Evolutionary conservation across 345 rosid species (phyloP), one percentile per base, ranked within the genome.

Genomic region (Draba incana): DNA sequence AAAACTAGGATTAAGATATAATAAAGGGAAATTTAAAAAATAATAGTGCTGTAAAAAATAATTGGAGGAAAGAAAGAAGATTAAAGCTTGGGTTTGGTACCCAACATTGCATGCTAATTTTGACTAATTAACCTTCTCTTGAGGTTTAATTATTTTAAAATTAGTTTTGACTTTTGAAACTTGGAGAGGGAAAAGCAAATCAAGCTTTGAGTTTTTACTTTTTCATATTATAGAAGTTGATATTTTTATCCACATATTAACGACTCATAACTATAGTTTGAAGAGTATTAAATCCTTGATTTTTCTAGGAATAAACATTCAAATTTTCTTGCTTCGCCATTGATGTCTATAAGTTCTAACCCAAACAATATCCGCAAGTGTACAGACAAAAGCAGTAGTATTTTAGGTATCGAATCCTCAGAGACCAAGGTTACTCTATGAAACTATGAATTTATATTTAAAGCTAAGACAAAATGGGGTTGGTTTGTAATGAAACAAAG

Each of bases 71-170:
- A 31, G 39, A 58, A 27, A 38, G 57, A 66, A 50, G 20, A 20
- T 20, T 20, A 20, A 20, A 20, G 39, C 46, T 61, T 62, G 75
- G 66, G 78, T 83, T 82, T 71, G 85, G 70, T 76, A 75, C 72
- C 76, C 46, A 20, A 48, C 41, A 60, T 39, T 44, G 63, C 61
- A 68, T 42, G 58, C 64, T 47, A 44, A 15, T 43, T 64, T 53
- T 77, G 20, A 79, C 79, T 60, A 58, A 14, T 55, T 69, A 46
- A 51, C 46, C 64, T 57, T 33, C 64, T 61, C 24, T 49, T 51
- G 24, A 55, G 45, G 67, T 59, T 74, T 16, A 61, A 5, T 59
- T 42, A 5, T 25, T 25, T 44, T 3, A 45, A 45, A 51, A 58
- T 58, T 42, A 25, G 8, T 27, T 27, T 53, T 61, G 20, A 20